A percentile compares a stretch with the other conserved stretches of the same genome.
Evolutionary conservation across 805 yeast species (phyloP).

Genomic region (Helenozyma baotianmanensis): DNA sequence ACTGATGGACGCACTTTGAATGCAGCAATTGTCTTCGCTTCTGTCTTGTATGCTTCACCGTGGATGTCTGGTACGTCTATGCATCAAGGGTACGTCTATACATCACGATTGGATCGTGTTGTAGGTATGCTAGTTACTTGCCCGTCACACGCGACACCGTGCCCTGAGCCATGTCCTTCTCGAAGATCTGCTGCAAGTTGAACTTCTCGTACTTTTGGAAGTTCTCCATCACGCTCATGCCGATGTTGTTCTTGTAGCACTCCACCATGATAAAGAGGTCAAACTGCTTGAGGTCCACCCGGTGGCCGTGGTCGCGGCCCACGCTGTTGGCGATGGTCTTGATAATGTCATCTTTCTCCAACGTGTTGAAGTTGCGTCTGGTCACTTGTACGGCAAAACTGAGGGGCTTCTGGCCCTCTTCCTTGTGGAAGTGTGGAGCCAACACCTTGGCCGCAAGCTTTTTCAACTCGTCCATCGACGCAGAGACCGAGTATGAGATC

Average conservation of each 20-base stretch:
- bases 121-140: neutral
- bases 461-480: constrained; percentile 62
- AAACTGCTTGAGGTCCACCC: constrained; percentile 73
- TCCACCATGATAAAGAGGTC: constrained; percentile 80
- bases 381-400: constrained; percentile 79
- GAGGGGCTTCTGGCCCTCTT: constrained; percentile 32
- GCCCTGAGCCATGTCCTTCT: constrained; percentile 27
- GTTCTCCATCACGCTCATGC: constrained; percentile 75
- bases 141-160: constrained; percentile 11
- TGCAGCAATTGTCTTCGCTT: neutral
- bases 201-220: constrained; percentile 61
- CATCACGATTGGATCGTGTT: too few species aligned
- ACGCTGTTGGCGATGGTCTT: constrained; percentile 66
- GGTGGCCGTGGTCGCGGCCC: constrained; percentile 65
- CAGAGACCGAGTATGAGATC: constrained; percentile 66
- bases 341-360: constrained; percentile 71
- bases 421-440: constrained; percentile 59
- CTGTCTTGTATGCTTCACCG: neutral
- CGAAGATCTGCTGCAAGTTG: constrained; percentile 80
- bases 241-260: constrained; percentile 84
- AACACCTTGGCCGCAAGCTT: constrained; percentile 58
- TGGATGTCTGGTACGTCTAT: neutral
- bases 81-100: too few species aligned
- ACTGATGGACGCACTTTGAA: neutral
- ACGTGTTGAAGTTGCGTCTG: constrained; percentile 69